Evolutionary conservation across 2,329 filamentous ascomycete genomes (phyloP).

Genomic region (Ophiostoma montium): DNA sequence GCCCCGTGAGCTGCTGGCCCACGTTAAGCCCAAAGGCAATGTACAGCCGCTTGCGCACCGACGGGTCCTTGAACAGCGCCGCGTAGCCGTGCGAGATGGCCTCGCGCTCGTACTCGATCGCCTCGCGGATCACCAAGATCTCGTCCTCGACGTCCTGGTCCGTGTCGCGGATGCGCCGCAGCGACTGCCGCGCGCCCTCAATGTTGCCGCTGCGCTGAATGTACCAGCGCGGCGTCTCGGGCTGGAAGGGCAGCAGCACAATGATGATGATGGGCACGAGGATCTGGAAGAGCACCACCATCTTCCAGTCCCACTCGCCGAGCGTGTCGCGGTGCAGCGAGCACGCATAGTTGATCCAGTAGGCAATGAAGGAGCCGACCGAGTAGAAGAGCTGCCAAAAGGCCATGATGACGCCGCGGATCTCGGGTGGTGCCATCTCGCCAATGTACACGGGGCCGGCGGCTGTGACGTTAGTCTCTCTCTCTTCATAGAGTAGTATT

Average conservation of each 20-base stretch:
- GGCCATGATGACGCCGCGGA: conserved; percentile 53
- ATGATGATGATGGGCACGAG: conserved; percentile 52
- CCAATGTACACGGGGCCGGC: conserved; percentile 59
- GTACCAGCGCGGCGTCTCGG: conserved; percentile 55
- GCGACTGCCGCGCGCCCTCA: conserved; percentile 43
- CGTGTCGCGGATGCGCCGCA: conserved; percentile 47
- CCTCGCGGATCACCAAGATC: conserved; percentile 48
- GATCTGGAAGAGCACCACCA: conserved; percentile 60
- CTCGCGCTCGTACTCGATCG: conserved; percentile 59
- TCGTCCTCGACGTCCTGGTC: conserved; percentile 55
- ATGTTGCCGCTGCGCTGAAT: conserved; percentile 46
- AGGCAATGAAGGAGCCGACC: conserved; percentile 51
- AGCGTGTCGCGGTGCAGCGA: conserved; percentile 38
- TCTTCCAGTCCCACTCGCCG: conserved; percentile 60
- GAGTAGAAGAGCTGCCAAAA: conserved; percentile 58
- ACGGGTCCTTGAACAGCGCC: conserved; percentile 56
- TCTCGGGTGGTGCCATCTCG: conserved; percentile 49
- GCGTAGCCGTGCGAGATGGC: conserved; percentile 47
- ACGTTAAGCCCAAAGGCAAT: conserved; percentile 55
- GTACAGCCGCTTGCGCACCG: conserved; percentile 50
- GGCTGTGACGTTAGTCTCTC: too few relatives aligned
- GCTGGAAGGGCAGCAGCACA: conserved; percentile 47
- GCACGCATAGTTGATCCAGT: conserved; percentile 51
- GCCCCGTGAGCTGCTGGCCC: conserved; percentile 58
- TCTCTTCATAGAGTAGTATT: too few relatives aligned